Percentiles rank a stretch among this genome's conserved stretches.
phyloP scores from a whole-genome alignment of 345 rosid genomes.

The Eucalyptus polyanthemos region DNA sequence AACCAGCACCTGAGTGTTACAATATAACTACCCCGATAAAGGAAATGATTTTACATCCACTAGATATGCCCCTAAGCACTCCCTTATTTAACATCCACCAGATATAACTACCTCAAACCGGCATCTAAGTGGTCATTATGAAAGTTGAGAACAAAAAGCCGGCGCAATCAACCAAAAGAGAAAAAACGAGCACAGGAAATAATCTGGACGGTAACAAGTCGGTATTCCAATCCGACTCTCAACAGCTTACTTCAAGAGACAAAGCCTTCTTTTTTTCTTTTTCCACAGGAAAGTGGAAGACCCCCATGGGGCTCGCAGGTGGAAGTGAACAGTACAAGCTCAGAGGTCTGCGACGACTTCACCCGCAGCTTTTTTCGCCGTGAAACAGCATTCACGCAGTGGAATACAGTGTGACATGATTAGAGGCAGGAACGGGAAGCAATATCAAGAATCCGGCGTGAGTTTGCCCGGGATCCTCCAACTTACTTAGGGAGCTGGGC shows the following conservation, averaged over 20 bases:
- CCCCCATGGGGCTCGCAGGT: neutral
- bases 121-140: neutral
- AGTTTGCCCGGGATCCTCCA: neutral
- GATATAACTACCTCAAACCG: too few relatives aligned
- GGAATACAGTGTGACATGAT: neutral
- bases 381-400: neutral
- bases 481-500: neutral
- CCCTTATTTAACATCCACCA: neutral
- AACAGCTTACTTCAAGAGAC: neutral
- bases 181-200: neutral
- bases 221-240: neutral
- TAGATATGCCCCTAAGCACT: too few relatives aligned
- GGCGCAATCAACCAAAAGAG: neutral
- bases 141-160: neutral
- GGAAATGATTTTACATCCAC: neutral
- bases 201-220: neutral
- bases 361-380: neutral
- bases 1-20: neutral
- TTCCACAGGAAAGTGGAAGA: neutral
- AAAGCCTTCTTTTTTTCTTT: neutral
- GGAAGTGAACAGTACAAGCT: neutral
- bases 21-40: neutral
- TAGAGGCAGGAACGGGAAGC: neutral
- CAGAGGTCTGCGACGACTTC: neutral
- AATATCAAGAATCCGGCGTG: neutral